A percentile compares a stretch with the other conserved stretches of the same genome.
phyloP scores from a whole-genome alignment of 2,329 filamentous ascomycete species.

The Botryotinia calthae region DNA sequence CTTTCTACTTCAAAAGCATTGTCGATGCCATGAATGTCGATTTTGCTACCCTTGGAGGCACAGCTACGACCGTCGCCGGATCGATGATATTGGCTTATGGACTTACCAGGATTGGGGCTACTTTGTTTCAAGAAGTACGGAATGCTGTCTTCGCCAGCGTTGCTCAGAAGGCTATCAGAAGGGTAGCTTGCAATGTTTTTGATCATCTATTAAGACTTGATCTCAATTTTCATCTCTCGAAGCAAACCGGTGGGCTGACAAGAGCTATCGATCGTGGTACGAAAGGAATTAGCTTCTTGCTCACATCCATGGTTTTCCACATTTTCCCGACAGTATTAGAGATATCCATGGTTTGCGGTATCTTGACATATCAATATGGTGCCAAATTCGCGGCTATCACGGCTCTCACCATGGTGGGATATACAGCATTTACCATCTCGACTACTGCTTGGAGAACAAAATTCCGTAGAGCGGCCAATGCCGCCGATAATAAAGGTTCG shows the following conservation, averaged over 20 bases:
- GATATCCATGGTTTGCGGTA: slow-evolving; percentile 93
- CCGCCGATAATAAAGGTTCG: slow-evolving; percentile 91
- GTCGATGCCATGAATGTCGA: slow-evolving; percentile 98
- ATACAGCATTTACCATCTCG: slow-evolving; percentile 94
- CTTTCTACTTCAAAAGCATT: slow-evolving; percentile 98
- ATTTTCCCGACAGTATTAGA: slow-evolving; percentile 90
- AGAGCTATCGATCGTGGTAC: slow-evolving; percentile 94
- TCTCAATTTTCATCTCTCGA: slow-evolving; percentile 87
- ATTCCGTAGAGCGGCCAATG: slow-evolving; percentile 91
- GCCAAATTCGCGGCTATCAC: slow-evolving; percentile 90
- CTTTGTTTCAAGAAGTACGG: slow-evolving; percentile 86
- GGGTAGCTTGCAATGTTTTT: slow-evolving; percentile 89
- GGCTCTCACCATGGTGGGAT: slow-evolving; percentile 83
- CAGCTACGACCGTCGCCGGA: slow-evolving; percentile 82
- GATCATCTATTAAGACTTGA: slow-evolving; percentile 85
- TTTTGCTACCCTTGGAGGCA: slow-evolving; percentile 80
- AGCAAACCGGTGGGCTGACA: slow-evolving; percentile 92
- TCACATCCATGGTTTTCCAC: slow-evolving; percentile 98
- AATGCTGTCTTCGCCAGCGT: slow-evolving; percentile 97
- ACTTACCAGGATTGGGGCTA: slow-evolving; percentile 80
- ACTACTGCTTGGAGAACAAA: slow-evolving; percentile 97
- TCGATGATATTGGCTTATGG: slow-evolving; percentile 94
- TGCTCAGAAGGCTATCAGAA: slow-evolving; percentile 91
- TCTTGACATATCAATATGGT: slow-evolving; percentile 94
- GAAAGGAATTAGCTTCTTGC: slow-evolving; percentile 94